Evolutionary conservation across 495 filamentous ascomycete genomes (phyloP), one percentile per base, ranked within the genome.

Genomic region (Penicillium nucicola): DNA sequence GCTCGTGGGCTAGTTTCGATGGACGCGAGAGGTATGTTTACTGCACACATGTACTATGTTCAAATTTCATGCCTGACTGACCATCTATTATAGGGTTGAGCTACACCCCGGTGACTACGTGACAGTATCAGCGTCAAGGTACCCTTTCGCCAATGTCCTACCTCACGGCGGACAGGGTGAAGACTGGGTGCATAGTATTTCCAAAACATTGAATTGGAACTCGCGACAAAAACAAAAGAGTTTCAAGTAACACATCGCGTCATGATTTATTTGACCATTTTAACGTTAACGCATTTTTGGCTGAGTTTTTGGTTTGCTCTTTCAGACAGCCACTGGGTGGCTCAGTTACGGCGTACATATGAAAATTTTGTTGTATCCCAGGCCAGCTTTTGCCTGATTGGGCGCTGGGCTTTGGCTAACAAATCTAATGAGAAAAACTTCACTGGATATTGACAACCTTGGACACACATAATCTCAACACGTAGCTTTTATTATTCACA

Each of bases 1-100:
- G 82, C 53, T 90, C 86, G 40, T 98, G 95, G 95, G 95, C 91
- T 32, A 95, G 90, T 65, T 98, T 98, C 70, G 93, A 98, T 65
- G 93, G 93, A 9, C 83, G 90, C 61, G 89, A 95, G 67, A 83
- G 90, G 80, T 81, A 50, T 19, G 31, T 31, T 25, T 7, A 2
- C 14, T n/a, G 18, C 12, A 34, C 32, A 11, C 15, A 39, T 25
- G 15, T 20, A 3, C 18, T 28, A 15, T 15, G 22, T 14, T 36
- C 8, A 14, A 15, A 8, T 28, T 9, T 52, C n/a, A 33, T 17
- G 9, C 14, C 40, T 15, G 19, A 44, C 46, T 61, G 39, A 62
- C 38, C 14, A 20, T 4, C 8, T 1, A 33, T 25, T 42, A 12
- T 51, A 82, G 84, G 55, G 73, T 96, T 35, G 93, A 97, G 73